Base-by-base conservation (phyloP, 139 green algal species). In the Haematococcus lacustris region DNA sequence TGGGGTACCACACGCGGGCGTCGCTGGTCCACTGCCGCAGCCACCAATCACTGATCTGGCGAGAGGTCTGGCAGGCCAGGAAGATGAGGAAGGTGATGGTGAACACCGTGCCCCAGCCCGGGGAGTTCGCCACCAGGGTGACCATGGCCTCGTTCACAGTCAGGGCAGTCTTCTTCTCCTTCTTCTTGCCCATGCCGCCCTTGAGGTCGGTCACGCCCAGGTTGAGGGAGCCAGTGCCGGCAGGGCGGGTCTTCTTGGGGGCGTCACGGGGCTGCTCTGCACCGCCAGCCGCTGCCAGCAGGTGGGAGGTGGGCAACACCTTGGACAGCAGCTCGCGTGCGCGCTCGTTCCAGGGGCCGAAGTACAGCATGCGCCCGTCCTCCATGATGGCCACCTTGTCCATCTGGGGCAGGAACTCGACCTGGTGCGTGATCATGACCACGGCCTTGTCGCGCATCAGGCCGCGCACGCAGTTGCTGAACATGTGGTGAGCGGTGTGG, bases 401-500 rank as follows among this genome's bases (percentile, higher is more conserved):
- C n/a, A 43, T 25, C 62, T 23, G 35, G 30, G 79, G 83, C 74
- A 88, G 73, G 59, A 88, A 77, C 77, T 86, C 77, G 50, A 90
- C 70, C 79, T 91, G 87, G 71, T 88, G 83, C 26, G 83, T 81
- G 57, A 88, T 80, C 26, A 84, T 75, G 43, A 88, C 70, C 23
- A 84, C 78, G 6, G 83, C 80, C 72, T 84, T 85, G 35, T 88
- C 77, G 38, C 53, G 67, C 67, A 88, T 73, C 51, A 90, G 76
- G 51, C 77, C 80, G 64, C 79, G 79, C 33, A 88, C 77, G 77
- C 80, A 86, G 69, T 86, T 66, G 71, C 78, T 76, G 65, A 86
- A 88, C 65, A 88, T 86, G 80, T 88, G 83, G 76, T 85, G 78
- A 21, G 70, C 73, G 41, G 80, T 86, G 77, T 88, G 83, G 71